A percentile compares a stretch with the other conserved stretches of the same genome.
These are phyloP conservation scores for Kwoniella europaea DNA, from an alignment of 768 basidiomycete species.

Conservation along the genomic window DNA sequence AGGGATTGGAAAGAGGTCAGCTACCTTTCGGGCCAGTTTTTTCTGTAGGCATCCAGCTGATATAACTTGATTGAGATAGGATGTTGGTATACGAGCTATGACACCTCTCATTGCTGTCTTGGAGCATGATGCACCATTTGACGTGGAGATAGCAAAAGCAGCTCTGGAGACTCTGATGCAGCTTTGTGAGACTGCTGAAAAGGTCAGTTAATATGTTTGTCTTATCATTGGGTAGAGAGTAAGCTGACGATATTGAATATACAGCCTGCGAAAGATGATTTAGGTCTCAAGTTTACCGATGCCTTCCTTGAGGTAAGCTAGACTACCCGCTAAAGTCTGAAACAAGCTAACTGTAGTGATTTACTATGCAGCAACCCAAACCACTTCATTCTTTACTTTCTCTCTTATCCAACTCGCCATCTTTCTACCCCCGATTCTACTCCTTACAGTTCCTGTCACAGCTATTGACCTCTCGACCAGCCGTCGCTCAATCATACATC, in stretches of 20 bases:
- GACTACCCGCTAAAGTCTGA: background rate
- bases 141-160: constrained; percentile 89
- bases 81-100: constrained; percentile 80
- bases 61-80: constrained; percentile 56
- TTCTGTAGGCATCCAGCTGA: background rate
- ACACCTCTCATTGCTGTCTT: constrained; percentile 78
- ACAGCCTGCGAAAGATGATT: constrained; percentile 64
- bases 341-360: background rate
- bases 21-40: background rate
- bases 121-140: constrained; percentile 84
- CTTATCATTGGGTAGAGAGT: background rate
- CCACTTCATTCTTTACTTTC: constrained; percentile 75
- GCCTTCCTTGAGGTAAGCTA: constrained; percentile 66
- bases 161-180: constrained; percentile 84
- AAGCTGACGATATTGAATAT: constrained; percentile 13
- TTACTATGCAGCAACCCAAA: constrained; percentile 62
- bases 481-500: constrained; percentile 86
- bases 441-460: constrained; percentile 79
- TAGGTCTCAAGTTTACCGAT: constrained; percentile 86
- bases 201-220: constrained; percentile 35
- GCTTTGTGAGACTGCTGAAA: constrained; percentile 75
- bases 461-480: constrained; percentile 79
- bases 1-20: constrained; percentile 78
- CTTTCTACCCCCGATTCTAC: constrained; percentile 83
- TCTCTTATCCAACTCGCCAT: constrained; percentile 71